Evolutionary conservation across 169 alveolate genomes (phyloP), one percentile per base, ranked within the genome.

Genomic region (Eimeria falciformis): DNA sequence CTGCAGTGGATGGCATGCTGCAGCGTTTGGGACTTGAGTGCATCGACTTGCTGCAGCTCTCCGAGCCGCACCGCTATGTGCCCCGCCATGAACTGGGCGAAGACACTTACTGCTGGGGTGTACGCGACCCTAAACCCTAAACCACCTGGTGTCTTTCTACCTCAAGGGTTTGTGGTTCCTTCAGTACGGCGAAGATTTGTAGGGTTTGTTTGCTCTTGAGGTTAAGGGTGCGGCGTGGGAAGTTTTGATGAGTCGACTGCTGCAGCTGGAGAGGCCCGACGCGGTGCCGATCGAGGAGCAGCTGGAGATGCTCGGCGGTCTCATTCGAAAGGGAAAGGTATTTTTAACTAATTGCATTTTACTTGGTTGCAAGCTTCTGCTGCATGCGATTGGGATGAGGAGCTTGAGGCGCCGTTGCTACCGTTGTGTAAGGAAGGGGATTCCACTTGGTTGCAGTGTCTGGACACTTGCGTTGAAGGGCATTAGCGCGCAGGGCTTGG

Each of bases 71-170:
- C 65, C 97, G 98, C 50, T 96, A 96, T 81, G 94, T 95, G 29
- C 96, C 98, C 12, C 86, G 94, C 53, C 90, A 96, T 21, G 95
- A 81, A 58, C 92, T 94, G 47, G 98, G 98, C 29, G 98, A 96
- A 73, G 98, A 96, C 73, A 96, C 98, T 43, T 96, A 96, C 93
- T 90, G 97, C 86, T 96, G 97, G 97, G 97, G 96, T 2, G 95
- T 91, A 90, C 85, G 93, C 75, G 84, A 50, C 55, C 73, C 79
- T 33, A 43, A 27, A 12, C 62, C 14, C 62, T 50, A n/a, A 50
- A 21, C 18, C 73, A 62, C 73, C 73, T 5, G 37, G 14, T 75
- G 46, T 45, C n/a, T n/a, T 9, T 21, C 56, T 23, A 11, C 27
- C 18, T 53, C 83, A n/a, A n/a, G n/a, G n/a, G n/a, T n/a, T n/a